Conservation (phyloP, 2,329 filamentous ascomycete genomes). For the Triangularia verruculosa region DNA sequence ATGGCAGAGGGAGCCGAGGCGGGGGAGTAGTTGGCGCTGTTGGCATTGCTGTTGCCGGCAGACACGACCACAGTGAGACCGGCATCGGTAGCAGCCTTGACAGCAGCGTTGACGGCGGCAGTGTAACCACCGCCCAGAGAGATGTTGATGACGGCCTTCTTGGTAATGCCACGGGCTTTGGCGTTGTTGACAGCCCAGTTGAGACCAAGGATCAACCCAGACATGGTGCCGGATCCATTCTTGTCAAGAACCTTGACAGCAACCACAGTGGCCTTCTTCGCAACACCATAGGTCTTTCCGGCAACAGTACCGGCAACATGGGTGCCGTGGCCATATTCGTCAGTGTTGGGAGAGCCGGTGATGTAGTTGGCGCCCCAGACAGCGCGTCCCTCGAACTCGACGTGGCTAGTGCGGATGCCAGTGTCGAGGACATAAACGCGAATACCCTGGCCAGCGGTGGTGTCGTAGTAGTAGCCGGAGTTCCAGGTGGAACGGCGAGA, state of each 20-base stretch:
- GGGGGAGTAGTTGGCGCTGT: slow-evolving; percentile 34
- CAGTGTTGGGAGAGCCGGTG: slow-evolving; percentile 18
- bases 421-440: slow-evolving; percentile 47
- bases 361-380: slow-evolving; percentile 31
- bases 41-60: slow-evolving; percentile 39
- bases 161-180: slow-evolving; percentile 26
- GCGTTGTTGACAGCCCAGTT: slow-evolving; percentile 39
- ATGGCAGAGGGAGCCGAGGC: slow-evolving; percentile 39
- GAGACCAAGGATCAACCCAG: slow-evolving; percentile 32
- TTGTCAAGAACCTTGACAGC: slow-evolving; percentile 33
- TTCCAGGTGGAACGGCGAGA: slow-evolving; percentile 24
- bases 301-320: slow-evolving; percentile 35
- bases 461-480: slow-evolving; percentile 30
- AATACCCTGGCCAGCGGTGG: slow-evolving; percentile 26
- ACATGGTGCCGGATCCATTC: slow-evolving; percentile 18
- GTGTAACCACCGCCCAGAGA: slow-evolving; percentile 41
- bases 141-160: slow-evolving; percentile 32
- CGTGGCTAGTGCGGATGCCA: slow-evolving; percentile 40
- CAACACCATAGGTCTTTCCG: slow-evolving; percentile 33
- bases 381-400: slow-evolving; percentile 32
- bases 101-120: slow-evolving; percentile 37
- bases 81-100: slow-evolving; percentile 32
- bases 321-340: slow-evolving; percentile 35
- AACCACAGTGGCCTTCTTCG: slow-evolving; percentile 32
- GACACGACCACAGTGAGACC: slow-evolving; percentile 43